Evolutionary conservation across 2,329 filamentous ascomycete species (phyloP).

Genomic region (Colletotrichum sp.): DNA sequence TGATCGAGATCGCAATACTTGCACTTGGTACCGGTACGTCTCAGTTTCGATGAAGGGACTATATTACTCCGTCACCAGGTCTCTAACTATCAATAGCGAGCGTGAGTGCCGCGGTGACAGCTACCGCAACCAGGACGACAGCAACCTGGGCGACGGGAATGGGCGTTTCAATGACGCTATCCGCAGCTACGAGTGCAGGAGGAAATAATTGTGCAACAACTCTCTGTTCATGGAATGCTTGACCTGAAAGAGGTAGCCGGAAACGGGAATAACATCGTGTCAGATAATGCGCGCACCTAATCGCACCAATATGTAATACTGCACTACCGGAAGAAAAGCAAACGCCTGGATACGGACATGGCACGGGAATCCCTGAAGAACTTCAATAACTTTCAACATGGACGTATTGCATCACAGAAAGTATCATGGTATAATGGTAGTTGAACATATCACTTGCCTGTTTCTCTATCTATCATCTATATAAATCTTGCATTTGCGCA

Average conservation of each 20-base stretch:
- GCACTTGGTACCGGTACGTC: not conserved
- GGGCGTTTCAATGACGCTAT: conserved; percentile 5
- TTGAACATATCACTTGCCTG: not conserved
- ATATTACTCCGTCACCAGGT: not conserved
- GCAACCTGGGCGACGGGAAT: not conserved
- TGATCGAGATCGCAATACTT: not conserved
- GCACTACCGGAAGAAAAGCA: not conserved
- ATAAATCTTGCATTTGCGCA: not conserved
- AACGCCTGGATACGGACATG: not conserved
- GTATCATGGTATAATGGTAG: not conserved
- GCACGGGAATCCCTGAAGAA: not conserved
- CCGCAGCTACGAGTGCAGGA: not conserved
- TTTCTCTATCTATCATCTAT: not conserved
- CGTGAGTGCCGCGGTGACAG: not conserved
- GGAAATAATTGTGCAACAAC: not conserved
- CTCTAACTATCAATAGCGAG: not conserved
- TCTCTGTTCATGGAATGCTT: not conserved
- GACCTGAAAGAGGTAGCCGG: not conserved
- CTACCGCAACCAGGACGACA: conserved; percentile 2
- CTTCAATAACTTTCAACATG: not conserved
- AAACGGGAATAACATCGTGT: not conserved
- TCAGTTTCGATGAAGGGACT: not conserved
- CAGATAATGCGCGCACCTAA: not conserved
- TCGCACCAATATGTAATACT: not conserved
- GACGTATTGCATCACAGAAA: not conserved